Conservation (phyloP, 108 stramenopile species). For the Cyclotella atomus region DNA sequence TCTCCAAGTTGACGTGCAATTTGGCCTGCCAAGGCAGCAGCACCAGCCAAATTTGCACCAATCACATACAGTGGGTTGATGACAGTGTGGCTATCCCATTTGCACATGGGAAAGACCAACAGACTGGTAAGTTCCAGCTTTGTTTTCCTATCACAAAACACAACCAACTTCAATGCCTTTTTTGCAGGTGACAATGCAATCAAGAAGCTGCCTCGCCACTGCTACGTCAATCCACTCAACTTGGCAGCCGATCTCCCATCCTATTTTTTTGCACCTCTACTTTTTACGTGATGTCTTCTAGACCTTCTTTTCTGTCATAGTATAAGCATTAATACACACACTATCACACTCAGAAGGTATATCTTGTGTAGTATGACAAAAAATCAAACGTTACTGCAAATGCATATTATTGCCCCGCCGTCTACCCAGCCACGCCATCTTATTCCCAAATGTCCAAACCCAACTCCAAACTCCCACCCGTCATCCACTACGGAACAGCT, state of each 20-base stretch:
- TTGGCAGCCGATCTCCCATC: constrained; percentile 1
- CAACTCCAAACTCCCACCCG: neutral
- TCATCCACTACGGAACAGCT: neutral
- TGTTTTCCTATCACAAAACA: too few relatives aligned
- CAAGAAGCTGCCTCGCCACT: neutral
- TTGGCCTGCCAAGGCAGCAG: neutral
- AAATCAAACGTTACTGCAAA: too few relatives aligned
- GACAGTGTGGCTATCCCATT: neutral
- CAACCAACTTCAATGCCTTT: too few relatives aligned
- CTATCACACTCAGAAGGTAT: too few relatives aligned
- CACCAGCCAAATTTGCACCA: neutral
- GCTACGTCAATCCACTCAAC: neutral
- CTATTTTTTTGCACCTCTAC: too few relatives aligned
- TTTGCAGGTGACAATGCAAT: neutral
- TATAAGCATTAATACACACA: too few relatives aligned
- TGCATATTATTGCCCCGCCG: too few relatives aligned
- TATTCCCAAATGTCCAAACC: neutral
- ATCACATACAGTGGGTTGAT: neutral
- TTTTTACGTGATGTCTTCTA: too few relatives aligned
- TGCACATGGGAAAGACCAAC: neutral
- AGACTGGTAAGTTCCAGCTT: too few relatives aligned
- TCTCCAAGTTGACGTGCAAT: neutral
- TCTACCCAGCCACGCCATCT: too few relatives aligned
- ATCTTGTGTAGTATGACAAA: too few relatives aligned
- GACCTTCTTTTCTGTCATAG: too few relatives aligned